phyloP scores from a whole-genome alignment of 352 stramenopile genomes.

The Phytophthora macrochlamydospora region DNA sequence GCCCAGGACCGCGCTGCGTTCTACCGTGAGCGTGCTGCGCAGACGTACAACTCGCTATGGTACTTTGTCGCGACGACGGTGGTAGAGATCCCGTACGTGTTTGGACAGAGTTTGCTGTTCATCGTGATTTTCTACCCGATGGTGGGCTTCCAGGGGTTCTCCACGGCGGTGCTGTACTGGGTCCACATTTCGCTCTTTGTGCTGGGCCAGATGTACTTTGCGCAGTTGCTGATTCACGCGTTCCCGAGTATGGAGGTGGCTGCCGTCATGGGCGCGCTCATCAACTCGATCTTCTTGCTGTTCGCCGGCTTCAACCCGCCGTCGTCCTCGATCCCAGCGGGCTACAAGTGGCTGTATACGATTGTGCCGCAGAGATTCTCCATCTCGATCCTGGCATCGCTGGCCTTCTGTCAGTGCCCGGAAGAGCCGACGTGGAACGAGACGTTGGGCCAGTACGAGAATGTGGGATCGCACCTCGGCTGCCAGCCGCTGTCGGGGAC shows the following conservation, averaged over 20 bases:
- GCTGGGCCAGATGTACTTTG: conserved; percentile 34
- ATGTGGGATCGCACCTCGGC: neutral
- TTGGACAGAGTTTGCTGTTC: neutral
- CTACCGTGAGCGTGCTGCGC: neutral
- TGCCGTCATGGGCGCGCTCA: conserved; percentile 1
- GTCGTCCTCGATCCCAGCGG: neutral
- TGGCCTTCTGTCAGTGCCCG: conserved; percentile 2
- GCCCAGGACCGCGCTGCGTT: conserved; percentile 38
- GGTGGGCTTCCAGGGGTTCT: conserved; percentile 1
- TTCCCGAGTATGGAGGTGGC: conserved; percentile 30
- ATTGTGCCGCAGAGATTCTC: conserved; percentile 3
- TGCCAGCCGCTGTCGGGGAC: conserved; percentile 1
- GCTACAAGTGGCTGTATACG: conserved; percentile 5
- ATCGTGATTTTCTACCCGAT: conserved; percentile 6
- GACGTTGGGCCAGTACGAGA: neutral
- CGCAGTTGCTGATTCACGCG: conserved; percentile 26
- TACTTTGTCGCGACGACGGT: conserved; percentile 1
- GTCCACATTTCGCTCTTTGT: conserved; percentile 30
- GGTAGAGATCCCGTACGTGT: conserved; percentile 5
- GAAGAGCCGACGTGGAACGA: conserved; percentile 4
- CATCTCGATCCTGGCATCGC: neutral
- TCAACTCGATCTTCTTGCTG: conserved; percentile 4
- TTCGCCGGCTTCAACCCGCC: conserved; percentile 1
- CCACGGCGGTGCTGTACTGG: conserved; percentile 30
- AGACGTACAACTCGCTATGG: conserved; percentile 1